Evolutionary conservation across 495 filamentous ascomycete genomes (phyloP).

Genomic region (Recurvomyces mirabilis): DNA sequence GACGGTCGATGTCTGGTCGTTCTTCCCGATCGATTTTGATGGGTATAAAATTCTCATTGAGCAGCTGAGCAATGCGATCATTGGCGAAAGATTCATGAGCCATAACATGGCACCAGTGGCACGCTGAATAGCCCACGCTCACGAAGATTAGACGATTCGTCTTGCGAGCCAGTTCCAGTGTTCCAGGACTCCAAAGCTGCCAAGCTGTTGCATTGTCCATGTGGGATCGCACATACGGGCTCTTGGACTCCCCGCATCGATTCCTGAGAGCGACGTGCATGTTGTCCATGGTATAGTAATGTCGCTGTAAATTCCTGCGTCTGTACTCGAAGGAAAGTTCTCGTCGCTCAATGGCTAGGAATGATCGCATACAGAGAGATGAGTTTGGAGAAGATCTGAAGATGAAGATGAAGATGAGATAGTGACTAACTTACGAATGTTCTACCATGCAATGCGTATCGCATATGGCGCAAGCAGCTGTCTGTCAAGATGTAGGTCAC

Average conservation of each 20-base stretch:
- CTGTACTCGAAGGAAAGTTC: neutral
- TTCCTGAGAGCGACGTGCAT: slow-evolving; percentile 43
- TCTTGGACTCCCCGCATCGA: slow-evolving; percentile 59
- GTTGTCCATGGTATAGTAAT: slow-evolving; percentile 4
- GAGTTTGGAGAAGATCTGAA: too few species aligned
- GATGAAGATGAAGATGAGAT: too few species aligned
- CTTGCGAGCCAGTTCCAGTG: slow-evolving; percentile 62
- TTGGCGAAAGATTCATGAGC: slow-evolving; percentile 88
- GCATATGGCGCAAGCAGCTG: too few species aligned
- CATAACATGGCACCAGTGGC: slow-evolving; percentile 85
- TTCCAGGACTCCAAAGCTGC: slow-evolving; percentile 76
- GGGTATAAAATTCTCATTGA: slow-evolving; percentile 83
- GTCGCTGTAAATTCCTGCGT: neutral
- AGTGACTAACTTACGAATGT: too few species aligned
- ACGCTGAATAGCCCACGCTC: slow-evolving; percentile 91
- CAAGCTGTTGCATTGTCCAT: slow-evolving; percentile 81
- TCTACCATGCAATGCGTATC: too few species aligned
- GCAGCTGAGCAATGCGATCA: slow-evolving; percentile 60
- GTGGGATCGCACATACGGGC: slow-evolving; percentile 72
- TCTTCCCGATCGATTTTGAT: slow-evolving; percentile 93
- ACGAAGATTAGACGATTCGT: slow-evolving; percentile 83
- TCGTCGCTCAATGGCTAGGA: too few species aligned
- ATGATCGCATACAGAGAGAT: too few species aligned
- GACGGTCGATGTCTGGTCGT: slow-evolving; percentile 86
- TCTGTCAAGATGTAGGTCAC: too few species aligned